These are phyloP conservation scores for Hysterium pulicare DNA, from an alignment of 2,329 filamentous ascomycete species.

Conservation along the genomic window DNA sequence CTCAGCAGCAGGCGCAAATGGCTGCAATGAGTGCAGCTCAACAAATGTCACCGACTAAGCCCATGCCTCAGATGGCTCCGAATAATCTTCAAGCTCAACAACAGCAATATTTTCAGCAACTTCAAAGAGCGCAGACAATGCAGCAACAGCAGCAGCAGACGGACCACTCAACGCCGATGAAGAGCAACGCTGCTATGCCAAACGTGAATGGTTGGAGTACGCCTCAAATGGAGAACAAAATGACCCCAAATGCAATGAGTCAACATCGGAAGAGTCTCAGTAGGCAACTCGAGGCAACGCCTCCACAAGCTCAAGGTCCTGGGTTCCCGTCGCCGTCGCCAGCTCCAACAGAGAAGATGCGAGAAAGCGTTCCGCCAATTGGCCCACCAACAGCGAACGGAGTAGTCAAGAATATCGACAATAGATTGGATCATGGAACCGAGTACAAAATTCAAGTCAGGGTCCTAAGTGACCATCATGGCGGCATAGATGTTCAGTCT, in stretches of 20 bases:
- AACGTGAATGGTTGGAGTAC: constrained; percentile 45
- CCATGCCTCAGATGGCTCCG: constrained; percentile 24
- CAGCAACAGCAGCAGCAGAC: constrained; percentile 23
- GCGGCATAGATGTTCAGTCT: constrained; percentile 68
- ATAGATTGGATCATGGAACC: constrained; percentile 9
- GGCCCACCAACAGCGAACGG: constrained; percentile 17
- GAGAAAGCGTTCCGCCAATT: constrained; percentile 11
- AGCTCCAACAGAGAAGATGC: constrained; percentile 22
- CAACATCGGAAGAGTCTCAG: constrained; percentile 37
- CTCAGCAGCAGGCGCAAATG: constrained; percentile 25
- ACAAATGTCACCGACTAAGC: constrained; percentile 36
- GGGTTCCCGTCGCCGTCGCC: constrained; percentile 26
- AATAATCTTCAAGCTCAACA: constrained; percentile 51
- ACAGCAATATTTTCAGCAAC: constrained; percentile 43
- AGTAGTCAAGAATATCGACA: not conserved
- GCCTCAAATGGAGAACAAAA: constrained; percentile 38
- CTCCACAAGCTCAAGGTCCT: constrained; percentile 25
- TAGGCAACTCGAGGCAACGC: constrained; percentile 35
- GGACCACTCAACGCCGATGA: constrained; percentile 43
- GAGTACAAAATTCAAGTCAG: constrained; percentile 33
- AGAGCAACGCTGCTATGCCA: constrained; percentile 47
- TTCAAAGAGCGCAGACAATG: constrained; percentile 40
- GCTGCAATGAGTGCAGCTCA: constrained; percentile 11
- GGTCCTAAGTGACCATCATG: constrained; percentile 53
- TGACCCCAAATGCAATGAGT: constrained; percentile 13